A percentile compares a stretch with the other conserved stretches of the same genome.
These are phyloP conservation scores for Gossypium turneri DNA, from an alignment of 345 rosid genomes.

Conservation along the genomic window DNA sequence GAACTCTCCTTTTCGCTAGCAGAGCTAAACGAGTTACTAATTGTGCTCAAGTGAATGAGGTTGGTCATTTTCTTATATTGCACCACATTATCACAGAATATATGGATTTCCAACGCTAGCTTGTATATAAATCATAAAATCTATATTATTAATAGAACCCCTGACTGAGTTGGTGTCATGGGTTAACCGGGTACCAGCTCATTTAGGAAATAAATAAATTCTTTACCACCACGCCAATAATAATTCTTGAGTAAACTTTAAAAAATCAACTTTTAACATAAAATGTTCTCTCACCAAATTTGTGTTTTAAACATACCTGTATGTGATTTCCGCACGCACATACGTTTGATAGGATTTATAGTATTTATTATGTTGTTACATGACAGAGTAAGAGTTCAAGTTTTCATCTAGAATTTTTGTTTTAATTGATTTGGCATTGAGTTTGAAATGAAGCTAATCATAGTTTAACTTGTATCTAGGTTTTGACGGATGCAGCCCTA, in stretches of 20 bases:
- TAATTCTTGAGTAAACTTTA: too few species aligned
- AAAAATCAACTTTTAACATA: too few species aligned
- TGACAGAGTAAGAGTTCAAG: neutral
- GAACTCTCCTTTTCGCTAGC: slow-evolving; percentile 91
- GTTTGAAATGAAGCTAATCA: slow-evolving; percentile 20
- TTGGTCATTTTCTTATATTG: slow-evolving; percentile 12
- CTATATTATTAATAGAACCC: too few species aligned
- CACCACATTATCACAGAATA: slow-evolving; percentile 6
- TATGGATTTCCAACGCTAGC: neutral
- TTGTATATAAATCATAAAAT: neutral
- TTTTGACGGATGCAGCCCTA: slow-evolving; percentile 92
- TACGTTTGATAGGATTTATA: too few species aligned
- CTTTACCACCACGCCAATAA: too few species aligned
- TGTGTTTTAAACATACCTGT: too few species aligned
- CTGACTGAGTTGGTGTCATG: too few species aligned
- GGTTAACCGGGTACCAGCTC: too few species aligned
- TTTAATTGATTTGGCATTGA: neutral
- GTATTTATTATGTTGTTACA: neutral
- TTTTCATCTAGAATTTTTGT: neutral
- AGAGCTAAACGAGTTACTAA: slow-evolving; percentile 92
- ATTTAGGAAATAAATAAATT: too few species aligned
- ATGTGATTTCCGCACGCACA: too few species aligned
- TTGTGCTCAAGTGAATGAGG: slow-evolving; percentile 98
- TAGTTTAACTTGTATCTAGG: slow-evolving; percentile 37
- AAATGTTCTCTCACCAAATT: too few species aligned